phyloP scores from a whole-genome alignment of 179 eudicot genomes.

The Silene coronaria region DNA sequence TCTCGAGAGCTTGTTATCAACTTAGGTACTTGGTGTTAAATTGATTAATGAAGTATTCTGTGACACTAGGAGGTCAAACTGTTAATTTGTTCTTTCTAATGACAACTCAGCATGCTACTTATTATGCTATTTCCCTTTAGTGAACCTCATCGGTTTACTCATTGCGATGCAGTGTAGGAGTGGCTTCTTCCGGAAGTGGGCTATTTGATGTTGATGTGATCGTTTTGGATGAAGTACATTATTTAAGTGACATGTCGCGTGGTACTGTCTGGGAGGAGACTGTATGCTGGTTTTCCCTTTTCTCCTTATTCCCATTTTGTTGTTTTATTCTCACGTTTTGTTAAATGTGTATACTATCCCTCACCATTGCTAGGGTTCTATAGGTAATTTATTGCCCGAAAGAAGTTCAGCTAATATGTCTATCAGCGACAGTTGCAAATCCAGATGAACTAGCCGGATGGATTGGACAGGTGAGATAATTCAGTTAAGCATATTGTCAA shows the following conservation, averaged over 20 bases:
- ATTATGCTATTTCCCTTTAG: background rate
- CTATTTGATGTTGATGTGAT: slow-evolving; percentile 83
- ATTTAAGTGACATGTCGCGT: slow-evolving; percentile 89
- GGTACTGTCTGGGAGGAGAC: slow-evolving; percentile 99
- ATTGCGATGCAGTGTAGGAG: slow-evolving; percentile 68
- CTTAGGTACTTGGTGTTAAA: background rate
- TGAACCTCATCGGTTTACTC: slow-evolving; percentile 10
- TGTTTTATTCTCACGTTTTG: slow-evolving; percentile 11
- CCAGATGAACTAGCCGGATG: slow-evolving; percentile 99
- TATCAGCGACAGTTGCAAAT: slow-evolving; percentile 97
- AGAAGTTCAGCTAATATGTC: slow-evolving; percentile 95
- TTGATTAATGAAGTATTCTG: background rate
- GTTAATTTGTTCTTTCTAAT: background rate
- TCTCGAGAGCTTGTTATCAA: too few relatives aligned
- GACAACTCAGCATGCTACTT: slow-evolving; percentile 13
- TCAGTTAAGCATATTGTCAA: background rate
- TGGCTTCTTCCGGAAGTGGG: slow-evolving; percentile 65
- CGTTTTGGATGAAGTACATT: slow-evolving; percentile 99
- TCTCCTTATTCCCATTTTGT: slow-evolving; percentile 13
- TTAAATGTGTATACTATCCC: slow-evolving; percentile 1
- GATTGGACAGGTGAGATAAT: slow-evolving; percentile 74
- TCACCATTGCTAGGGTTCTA: slow-evolving; percentile 16
- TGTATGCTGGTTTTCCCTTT: slow-evolving; percentile 39
- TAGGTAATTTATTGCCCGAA: slow-evolving; percentile 97
- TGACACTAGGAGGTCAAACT: background rate